A percentile compares a stretch with the other conserved stretches of the same genome.
phyloP scores from a whole-genome alignment of 1,284 basidiomycete genomes.

The Ustilago crameri region DNA sequence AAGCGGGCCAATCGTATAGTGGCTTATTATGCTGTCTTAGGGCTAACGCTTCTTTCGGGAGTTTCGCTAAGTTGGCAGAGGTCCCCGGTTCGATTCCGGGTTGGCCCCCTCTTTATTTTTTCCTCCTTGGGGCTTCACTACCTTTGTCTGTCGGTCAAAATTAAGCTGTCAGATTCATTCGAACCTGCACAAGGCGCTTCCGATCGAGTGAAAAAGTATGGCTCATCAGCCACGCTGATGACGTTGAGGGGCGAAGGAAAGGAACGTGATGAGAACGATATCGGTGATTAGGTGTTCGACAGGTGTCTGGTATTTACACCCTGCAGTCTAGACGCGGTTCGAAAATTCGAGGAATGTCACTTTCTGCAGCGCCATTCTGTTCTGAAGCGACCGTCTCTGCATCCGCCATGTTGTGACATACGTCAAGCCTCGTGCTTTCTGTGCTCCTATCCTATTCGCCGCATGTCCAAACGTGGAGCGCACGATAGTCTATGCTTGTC shows the following conservation, averaged over 20 bases:
- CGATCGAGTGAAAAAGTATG: too few species aligned
- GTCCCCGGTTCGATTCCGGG: conserved; percentile 57
- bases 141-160: conserved; percentile 30
- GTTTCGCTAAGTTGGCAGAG: conserved; percentile 48
- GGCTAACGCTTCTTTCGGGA: conserved; percentile 2
- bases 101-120: conserved; percentile 31
- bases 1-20: conserved; percentile 49
- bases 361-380: conserved; percentile 4
- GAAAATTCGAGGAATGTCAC: conserved; percentile 47
- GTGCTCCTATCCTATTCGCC: not conserved
- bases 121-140: conserved; percentile 1
- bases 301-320: too few species aligned
- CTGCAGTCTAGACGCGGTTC: not conserved
- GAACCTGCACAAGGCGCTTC: too few species aligned
- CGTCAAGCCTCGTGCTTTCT: conserved; percentile 8
- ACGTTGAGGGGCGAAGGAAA: too few species aligned
- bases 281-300: too few species aligned
- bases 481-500: not conserved
- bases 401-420: conserved; percentile 19
- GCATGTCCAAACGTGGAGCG: too few species aligned
- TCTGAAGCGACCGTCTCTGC: not conserved
- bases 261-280: too few species aligned
- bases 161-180: too few species aligned
- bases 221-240: too few species aligned
- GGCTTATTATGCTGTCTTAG: conserved; percentile 47